phyloP scores from a whole-genome alignment of 805 yeast genomes.

The Kuraishia cidri region DNA sequence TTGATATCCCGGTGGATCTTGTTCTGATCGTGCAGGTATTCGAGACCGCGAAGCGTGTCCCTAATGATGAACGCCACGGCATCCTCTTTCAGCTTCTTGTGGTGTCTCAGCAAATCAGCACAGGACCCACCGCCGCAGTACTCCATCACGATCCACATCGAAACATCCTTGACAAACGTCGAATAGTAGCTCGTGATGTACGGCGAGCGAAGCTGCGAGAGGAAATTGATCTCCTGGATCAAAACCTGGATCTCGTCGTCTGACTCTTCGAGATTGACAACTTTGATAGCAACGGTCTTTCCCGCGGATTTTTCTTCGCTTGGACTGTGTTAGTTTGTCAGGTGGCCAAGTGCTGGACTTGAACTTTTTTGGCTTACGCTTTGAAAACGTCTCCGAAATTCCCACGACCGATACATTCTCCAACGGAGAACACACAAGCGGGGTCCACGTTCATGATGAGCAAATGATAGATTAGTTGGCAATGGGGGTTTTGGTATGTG shows the following conservation, averaged over 20 bases:
- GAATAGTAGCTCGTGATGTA: conserved; percentile 60
- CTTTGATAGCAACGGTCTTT: conserved; percentile 80
- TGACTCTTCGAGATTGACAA: conserved; percentile 70
- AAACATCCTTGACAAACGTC: conserved; percentile 54
- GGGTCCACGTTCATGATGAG: conserved; percentile 7
- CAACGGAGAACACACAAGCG: conserved; percentile 15
- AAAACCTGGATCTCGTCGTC: conserved; percentile 67
- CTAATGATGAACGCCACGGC: conserved; percentile 53
- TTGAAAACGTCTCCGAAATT: conserved; percentile 82
- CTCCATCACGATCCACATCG: conserved; percentile 90
- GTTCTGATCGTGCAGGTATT: conserved; percentile 63
- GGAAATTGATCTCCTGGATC: conserved; percentile 70
- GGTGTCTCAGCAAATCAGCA: conserved; percentile 56
- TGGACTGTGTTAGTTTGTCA: conserved; percentile 1
- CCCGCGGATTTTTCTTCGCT: conserved; percentile 23
- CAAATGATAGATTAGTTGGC: too few relatives aligned
- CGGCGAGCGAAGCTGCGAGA: conserved; percentile 57
- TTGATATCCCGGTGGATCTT: conserved; percentile 88
- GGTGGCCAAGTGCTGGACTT: conserved; percentile 7
- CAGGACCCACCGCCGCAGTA: conserved; percentile 95
- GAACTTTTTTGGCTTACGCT: conserved; percentile 25
- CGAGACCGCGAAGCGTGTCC: conserved; percentile 62
- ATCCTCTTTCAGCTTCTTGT: conserved; percentile 46
- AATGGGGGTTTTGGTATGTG: too few relatives aligned
- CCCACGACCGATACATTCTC: conserved; percentile 70